A percentile compares a stretch with the other conserved stretches of the same genome.
Conservation (phyloP, 805 yeast genomes). For the Sungouiella blattae region DNA sequence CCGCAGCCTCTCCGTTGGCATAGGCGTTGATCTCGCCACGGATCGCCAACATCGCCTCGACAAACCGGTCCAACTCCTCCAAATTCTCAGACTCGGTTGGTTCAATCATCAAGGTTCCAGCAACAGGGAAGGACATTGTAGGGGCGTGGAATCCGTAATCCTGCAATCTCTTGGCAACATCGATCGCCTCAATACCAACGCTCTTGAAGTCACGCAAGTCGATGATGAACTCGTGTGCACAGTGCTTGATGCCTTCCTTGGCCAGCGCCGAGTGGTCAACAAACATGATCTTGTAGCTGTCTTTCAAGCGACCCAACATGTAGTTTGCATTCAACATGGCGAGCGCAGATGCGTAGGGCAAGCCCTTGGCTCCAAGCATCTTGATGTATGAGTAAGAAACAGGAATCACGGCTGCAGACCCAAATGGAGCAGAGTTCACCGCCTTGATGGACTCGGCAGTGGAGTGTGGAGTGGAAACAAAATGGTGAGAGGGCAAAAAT, state of each 20-base stretch:
- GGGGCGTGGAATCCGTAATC: slow-evolving; percentile 99
- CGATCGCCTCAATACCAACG: slow-evolving; percentile 87
- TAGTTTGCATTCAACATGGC: slow-evolving; percentile 96
- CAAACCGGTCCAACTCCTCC: slow-evolving; percentile 85
- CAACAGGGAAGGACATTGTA: slow-evolving; percentile 97
- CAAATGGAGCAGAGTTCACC: slow-evolving; percentile 92
- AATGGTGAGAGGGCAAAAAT: slow-evolving; percentile 76
- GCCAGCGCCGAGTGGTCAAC: slow-evolving; percentile 47
- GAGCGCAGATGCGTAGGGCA: slow-evolving; percentile 81
- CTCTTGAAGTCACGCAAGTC: slow-evolving; percentile 84
- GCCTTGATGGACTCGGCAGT: slow-evolving; percentile 58
- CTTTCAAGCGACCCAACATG: slow-evolving; percentile 76
- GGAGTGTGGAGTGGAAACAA: slow-evolving; percentile 49
- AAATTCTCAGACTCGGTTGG: slow-evolving; percentile 94
- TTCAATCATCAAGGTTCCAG: slow-evolving; percentile 96
- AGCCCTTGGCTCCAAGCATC: slow-evolving; percentile 81
- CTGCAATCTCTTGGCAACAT: slow-evolving; percentile 93
- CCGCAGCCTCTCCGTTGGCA: slow-evolving; percentile 62
- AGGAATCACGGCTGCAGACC: slow-evolving; percentile 90
- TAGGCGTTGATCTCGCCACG: slow-evolving; percentile 76
- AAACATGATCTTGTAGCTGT: slow-evolving; percentile 73
- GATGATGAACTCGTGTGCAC: slow-evolving; percentile 95
- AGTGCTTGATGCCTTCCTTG: slow-evolving; percentile 59
- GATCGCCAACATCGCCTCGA: slow-evolving; percentile 80
- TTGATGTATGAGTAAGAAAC: slow-evolving; percentile 94